Evolutionary conservation across 805 yeast species (phyloP).

Genomic region (Saccharomyces eubayanus): DNA sequence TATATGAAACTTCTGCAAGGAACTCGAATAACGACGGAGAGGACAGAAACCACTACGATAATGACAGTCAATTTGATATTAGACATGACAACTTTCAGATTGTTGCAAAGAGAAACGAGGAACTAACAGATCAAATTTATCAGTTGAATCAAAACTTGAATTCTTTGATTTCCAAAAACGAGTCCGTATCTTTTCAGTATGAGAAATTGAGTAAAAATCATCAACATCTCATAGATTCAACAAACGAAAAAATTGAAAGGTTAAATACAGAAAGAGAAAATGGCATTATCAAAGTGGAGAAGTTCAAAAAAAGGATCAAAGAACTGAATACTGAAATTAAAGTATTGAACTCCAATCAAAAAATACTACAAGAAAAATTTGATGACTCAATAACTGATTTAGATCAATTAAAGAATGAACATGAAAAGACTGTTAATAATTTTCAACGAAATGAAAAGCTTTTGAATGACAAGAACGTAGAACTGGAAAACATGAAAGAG

Average conservation of each 20-base stretch:
- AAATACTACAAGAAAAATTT: conserved; percentile 21
- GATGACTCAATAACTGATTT: conserved; percentile 14
- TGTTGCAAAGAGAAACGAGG: conserved; percentile 17
- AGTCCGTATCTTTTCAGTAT: conserved; percentile 8
- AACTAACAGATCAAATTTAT: conserved; percentile 15
- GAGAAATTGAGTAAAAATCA: conserved; percentile 4
- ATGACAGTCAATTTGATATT: not conserved
- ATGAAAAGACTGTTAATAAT: conserved; percentile 1
- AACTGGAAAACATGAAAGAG: conserved; percentile 1
- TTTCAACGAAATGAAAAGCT: conserved; percentile 2
- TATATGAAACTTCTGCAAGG: not conserved
- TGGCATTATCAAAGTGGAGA: conserved; percentile 8
- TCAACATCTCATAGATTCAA: conserved; percentile 7
- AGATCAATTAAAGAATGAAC: conserved; percentile 4
- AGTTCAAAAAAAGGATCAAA: conserved; percentile 12
- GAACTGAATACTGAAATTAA: conserved; percentile 22
- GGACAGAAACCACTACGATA: not conserved
- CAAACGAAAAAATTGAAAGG: conserved; percentile 2
- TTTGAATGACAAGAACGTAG: conserved; percentile 6
- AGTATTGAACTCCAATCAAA: conserved; percentile 24
- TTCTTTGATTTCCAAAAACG: conserved; percentile 10
- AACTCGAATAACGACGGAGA: not conserved
- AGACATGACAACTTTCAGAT: conserved; percentile 6
- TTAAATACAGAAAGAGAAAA: conserved; percentile 8
- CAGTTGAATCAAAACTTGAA: conserved; percentile 15